These are phyloP conservation scores for Carnegiea gigantea DNA, from an alignment of 179 eudicot species.

Conservation along the genomic window DNA sequence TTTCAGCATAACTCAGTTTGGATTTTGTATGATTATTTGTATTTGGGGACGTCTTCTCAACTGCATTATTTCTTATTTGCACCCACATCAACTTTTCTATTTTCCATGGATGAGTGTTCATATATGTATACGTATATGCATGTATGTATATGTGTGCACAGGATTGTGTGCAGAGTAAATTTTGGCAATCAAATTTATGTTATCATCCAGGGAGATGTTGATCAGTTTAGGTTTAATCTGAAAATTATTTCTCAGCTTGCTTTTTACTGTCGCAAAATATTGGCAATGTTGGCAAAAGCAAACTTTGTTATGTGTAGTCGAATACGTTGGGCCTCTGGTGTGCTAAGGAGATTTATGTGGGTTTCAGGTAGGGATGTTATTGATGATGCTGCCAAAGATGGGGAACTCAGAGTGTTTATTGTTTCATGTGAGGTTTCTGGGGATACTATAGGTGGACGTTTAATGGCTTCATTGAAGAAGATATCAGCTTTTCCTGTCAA, in stretches of 20 bases:
- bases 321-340: slow-evolving; percentile 21
- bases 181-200: neutral
- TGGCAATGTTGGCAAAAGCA: slow-evolving; percentile 24
- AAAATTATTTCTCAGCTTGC: neutral
- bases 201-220: neutral
- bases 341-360: slow-evolving; percentile 46
- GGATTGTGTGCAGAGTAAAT: neutral
- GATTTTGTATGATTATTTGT: too few species aligned
- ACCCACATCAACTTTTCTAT: too few species aligned
- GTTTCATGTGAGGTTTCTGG: slow-evolving; percentile 98
- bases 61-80: too few species aligned
- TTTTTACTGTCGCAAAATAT: neutral
- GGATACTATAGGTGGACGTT: slow-evolving; percentile 75
- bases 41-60: too few species aligned
- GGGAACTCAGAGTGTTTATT: slow-evolving; percentile 84
- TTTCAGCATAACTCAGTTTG: neutral
- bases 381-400: slow-evolving; percentile 80
- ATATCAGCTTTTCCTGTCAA: slow-evolving; percentile 75
- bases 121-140: neutral
- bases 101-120: neutral
- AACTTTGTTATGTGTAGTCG: slow-evolving; percentile 1
- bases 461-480: slow-evolving; percentile 70
- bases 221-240: neutral
- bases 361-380: slow-evolving; percentile 47
- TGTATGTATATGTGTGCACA: neutral